A percentile compares a stretch with the other conserved stretches of the same genome.
phyloP scores from a whole-genome alignment of 2,329 filamentous ascomycete genomes.

The Ampelomyces quisqualis region DNA sequence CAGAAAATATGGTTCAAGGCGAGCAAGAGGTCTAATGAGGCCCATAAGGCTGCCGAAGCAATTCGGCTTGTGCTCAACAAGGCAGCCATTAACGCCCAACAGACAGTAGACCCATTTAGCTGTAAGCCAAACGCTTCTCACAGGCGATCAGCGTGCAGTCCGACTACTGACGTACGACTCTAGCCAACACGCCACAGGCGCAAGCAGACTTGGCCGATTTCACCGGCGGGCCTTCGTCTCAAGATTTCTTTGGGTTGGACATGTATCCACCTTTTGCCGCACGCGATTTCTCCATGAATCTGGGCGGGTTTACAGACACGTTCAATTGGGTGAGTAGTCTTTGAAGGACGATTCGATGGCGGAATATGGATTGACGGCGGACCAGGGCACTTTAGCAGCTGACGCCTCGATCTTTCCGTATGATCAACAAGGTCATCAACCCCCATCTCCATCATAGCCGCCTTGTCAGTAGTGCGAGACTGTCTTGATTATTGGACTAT shows the following conservation, averaged over 20 bases:
- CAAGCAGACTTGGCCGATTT: conserved; percentile 16
- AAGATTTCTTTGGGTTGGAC: conserved; percentile 6
- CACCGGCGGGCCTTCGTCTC: conserved; percentile 1
- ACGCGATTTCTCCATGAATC: conserved; percentile 24
- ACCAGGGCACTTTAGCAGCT: too few relatives aligned
- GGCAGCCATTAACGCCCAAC: conserved; percentile 7
- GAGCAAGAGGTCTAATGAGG: conserved; percentile 34
- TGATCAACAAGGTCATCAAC: too few relatives aligned
- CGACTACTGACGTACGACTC: neutral
- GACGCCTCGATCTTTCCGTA: too few relatives aligned
- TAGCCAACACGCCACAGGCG: conserved; percentile 7
- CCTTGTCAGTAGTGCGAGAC: too few relatives aligned
- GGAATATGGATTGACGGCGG: too few relatives aligned
- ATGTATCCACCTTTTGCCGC: conserved; percentile 18
- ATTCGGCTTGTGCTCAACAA: conserved; percentile 32
- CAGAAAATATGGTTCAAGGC: conserved; percentile 29
- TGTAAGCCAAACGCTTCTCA: conserved; percentile 9
- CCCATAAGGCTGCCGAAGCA: conserved; percentile 31
- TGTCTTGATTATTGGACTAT: too few relatives aligned
- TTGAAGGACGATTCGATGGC: too few relatives aligned
- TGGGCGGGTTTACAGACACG: conserved; percentile 17
- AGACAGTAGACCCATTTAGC: neutral
- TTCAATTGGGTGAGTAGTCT: conserved; percentile 32
- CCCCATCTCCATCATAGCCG: too few relatives aligned
- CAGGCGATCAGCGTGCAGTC: too few relatives aligned